Evolutionary conservation across 2,329 filamentous ascomycete species (phyloP).

Genomic region (Thermomyces lanuginosus): DNA sequence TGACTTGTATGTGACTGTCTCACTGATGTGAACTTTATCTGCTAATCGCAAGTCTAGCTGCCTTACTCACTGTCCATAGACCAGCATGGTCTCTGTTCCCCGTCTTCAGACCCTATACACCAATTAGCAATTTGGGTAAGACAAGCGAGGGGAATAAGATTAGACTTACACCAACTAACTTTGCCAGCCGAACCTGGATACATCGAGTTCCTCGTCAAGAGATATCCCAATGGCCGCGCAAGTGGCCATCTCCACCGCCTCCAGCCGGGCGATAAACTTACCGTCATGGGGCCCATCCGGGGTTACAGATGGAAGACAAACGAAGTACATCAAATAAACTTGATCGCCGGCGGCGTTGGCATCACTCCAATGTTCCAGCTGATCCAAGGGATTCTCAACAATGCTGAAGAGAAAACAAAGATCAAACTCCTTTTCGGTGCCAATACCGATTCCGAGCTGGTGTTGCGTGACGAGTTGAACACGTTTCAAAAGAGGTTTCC

Average conservation of each 20-base stretch:
- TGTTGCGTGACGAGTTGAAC: conserved; percentile 41
- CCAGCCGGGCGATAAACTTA: conserved; percentile 43
- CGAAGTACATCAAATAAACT: conserved; percentile 36
- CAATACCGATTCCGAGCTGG: conserved; percentile 46
- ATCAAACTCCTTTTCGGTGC: conserved; percentile 51
- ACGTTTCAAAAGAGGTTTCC: conserved; percentile 35
- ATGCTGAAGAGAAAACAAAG: conserved; percentile 45
- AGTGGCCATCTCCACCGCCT: conserved; percentile 52
- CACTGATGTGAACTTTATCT: no score
- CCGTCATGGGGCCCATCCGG: conserved; percentile 39
- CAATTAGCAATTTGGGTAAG: conserved; percentile 38
- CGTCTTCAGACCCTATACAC: conserved; percentile 50
- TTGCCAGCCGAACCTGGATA: conserved; percentile 38
- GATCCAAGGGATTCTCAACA: conserved; percentile 43
- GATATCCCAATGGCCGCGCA: conserved; percentile 49
- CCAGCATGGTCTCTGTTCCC: no score
- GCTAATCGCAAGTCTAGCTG: background rate
- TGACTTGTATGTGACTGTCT: conserved; percentile 6
- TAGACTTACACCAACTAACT: conserved; percentile 4
- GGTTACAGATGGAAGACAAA: conserved; percentile 39
- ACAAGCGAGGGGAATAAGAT: background rate
- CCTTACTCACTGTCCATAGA: no score
- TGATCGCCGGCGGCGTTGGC: conserved; percentile 55
- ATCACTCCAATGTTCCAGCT: conserved; percentile 57
- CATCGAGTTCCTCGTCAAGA: conserved; percentile 51